These are phyloP conservation scores for Fusarium pseudoanthophilum DNA, from an alignment of 2,329 filamentous ascomycete species.

Conservation along the genomic window DNA sequence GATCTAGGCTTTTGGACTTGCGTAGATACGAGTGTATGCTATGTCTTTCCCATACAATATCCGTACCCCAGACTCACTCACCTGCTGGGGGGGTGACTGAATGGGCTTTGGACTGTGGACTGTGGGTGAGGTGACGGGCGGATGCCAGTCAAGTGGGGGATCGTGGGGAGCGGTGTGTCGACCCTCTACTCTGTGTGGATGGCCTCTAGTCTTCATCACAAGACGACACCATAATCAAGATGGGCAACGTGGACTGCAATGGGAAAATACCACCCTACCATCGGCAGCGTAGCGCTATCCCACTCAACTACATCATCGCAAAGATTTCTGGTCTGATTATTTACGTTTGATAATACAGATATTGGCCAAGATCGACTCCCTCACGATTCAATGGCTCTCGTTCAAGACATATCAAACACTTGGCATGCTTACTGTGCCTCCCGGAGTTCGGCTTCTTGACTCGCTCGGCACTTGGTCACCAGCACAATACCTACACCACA, in stretches of 20 bases:
- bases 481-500: neutral
- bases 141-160: constrained; percentile 31
- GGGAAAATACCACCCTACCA: constrained; percentile 26
- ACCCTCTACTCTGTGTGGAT: constrained; percentile 34
- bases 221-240: constrained; percentile 23
- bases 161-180: constrained; percentile 44
- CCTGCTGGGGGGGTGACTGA: constrained; percentile 4
- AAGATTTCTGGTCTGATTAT: neutral
- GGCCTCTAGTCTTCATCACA: constrained; percentile 29
- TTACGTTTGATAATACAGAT: constrained; percentile 24
- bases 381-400: constrained; percentile 1
- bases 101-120: neutral
- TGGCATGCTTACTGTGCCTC: constrained; percentile 9
- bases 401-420: constrained; percentile 1
- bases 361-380: constrained; percentile 4
- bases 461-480: constrained; percentile 35
- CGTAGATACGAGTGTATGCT: constrained; percentile 1
- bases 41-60: neutral
- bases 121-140: constrained; percentile 10
- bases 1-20: neutral
- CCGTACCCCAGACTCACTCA: constrained; percentile 35
- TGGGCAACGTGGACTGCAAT: constrained; percentile 30
- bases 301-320: constrained; percentile 30
- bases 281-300: constrained; percentile 16
- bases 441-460: constrained; percentile 29